Evolutionary conservation across 306 rosid genomes (phyloP).

Genomic region (Rubus parviflorus): DNA sequence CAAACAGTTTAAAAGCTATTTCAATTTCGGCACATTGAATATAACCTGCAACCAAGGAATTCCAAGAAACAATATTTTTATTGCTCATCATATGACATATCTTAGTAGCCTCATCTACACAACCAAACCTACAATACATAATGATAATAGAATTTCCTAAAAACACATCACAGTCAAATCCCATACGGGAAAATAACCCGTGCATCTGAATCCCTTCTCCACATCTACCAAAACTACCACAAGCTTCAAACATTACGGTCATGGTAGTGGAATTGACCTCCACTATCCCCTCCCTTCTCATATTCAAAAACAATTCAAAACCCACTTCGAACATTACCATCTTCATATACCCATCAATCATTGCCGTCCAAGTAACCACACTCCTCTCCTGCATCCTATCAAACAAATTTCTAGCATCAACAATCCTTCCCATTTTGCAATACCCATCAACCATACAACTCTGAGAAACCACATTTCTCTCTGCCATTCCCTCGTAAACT

Average conservation of each 20-base stretch:
- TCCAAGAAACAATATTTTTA: conserved; percentile 70
- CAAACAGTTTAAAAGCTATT: conserved; percentile 53
- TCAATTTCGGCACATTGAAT: conserved; percentile 49
- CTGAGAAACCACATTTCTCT: conserved; percentile 74
- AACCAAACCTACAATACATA: conserved; percentile 63
- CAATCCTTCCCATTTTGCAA: conserved; percentile 63
- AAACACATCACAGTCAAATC: conserved; percentile 60
- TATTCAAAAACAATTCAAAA: conserved; percentile 54
- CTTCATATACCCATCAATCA: conserved; percentile 76
- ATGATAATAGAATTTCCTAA: conserved; percentile 58
- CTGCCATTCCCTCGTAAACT: conserved; percentile 52
- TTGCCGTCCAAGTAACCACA: conserved; percentile 76
- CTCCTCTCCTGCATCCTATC: conserved; percentile 63
- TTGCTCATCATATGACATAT: conserved; percentile 43
- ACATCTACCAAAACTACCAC: conserved; percentile 49
- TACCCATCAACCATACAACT: conserved; percentile 75
- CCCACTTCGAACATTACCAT: conserved; percentile 54
- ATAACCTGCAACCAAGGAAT: conserved; percentile 72
- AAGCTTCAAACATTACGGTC: conserved; percentile 59
- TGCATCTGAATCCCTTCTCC: conserved; percentile 75
- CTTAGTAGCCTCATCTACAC: conserved; percentile 44
- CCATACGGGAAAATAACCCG: conserved; percentile 52
- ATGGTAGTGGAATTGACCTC: conserved; percentile 64
- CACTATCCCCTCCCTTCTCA: conserved; percentile 66
- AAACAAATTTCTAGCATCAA: conserved; percentile 61